Evolutionary conservation across 2,329 filamentous ascomycete species (phyloP).

Genomic region (Colletotrichum abscissum): DNA sequence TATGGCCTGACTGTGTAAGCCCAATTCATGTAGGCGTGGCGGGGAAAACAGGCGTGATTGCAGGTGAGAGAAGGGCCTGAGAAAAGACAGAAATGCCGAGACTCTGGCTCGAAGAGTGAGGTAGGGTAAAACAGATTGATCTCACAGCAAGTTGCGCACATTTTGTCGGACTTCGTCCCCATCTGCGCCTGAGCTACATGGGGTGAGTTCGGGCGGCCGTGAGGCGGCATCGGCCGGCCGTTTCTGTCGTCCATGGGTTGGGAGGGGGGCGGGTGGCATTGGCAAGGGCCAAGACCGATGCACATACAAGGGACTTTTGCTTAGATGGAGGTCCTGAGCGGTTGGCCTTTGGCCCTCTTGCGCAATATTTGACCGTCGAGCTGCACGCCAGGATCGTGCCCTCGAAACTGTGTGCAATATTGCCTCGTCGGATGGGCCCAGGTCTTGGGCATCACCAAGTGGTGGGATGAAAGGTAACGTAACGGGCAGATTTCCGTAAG

Average conservation of each 20-base stretch:
- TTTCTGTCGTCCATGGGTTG: slow-evolving; percentile 20
- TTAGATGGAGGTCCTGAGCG: slow-evolving; percentile 1
- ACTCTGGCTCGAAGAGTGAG: not conserved
- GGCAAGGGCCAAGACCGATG: slow-evolving; percentile 26
- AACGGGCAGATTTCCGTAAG: slow-evolving; percentile 1
- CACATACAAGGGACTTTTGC: slow-evolving; percentile 16
- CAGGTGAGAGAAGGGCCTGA: no score
- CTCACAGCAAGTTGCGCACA: not conserved
- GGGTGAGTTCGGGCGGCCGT: slow-evolving; percentile 5
- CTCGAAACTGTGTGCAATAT: not conserved
- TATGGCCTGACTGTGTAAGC: not conserved
- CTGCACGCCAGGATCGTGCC: slow-evolving; percentile 7
- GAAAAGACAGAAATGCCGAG: not conserved
- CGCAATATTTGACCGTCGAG: slow-evolving; percentile 5
- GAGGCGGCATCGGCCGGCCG: slow-evolving; percentile 24
- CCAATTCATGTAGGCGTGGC: no score
- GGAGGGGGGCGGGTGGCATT: slow-evolving; percentile 16
- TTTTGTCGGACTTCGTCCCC: not conserved
- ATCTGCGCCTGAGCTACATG: not conserved
- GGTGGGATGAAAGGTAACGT: slow-evolving; percentile 21
- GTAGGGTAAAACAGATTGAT: not conserved
- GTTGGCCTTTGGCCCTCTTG: not conserved
- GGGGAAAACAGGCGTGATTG: no score
- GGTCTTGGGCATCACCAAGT: not conserved
- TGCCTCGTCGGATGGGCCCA: slow-evolving; percentile 11